Percentiles rank a stretch among this genome's conserved stretches.
Conservation (phyloP, 2,329 filamentous ascomycete species). For the Plectosphaerella plurivora region DNA sequence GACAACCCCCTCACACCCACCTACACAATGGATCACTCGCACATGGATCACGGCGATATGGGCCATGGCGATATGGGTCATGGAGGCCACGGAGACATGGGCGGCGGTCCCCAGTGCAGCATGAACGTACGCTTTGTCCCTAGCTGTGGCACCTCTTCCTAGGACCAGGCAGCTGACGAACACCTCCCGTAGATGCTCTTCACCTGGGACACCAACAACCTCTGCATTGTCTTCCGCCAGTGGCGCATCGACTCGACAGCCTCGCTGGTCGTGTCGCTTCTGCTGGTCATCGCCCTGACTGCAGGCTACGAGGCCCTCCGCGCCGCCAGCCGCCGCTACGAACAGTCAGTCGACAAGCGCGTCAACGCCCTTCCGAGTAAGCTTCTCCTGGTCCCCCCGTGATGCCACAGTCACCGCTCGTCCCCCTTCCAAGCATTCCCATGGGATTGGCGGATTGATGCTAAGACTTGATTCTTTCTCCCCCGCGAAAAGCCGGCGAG, state of each 20-base stretch:
- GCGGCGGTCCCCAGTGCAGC: constrained; percentile 67
- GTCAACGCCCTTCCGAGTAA: constrained; percentile 50
- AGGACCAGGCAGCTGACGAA: background rate
- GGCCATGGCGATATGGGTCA: constrained; percentile 39
- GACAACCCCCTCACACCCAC: background rate
- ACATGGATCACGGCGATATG: constrained; percentile 41
- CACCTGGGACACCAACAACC: constrained; percentile 88
- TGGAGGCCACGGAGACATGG: constrained; percentile 52
- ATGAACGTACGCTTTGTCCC: constrained; percentile 71
- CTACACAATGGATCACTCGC: constrained; percentile 36
- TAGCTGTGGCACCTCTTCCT: background rate
- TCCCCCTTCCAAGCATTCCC: constrained; percentile 4
- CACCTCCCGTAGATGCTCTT: constrained; percentile 75
- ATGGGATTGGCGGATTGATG: constrained; percentile 4
- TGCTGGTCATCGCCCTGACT: constrained; percentile 75
- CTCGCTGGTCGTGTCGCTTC: constrained; percentile 75
- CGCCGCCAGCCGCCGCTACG: constrained; percentile 71
- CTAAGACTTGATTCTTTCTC: constrained; percentile 14
- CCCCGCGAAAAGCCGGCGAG: constrained; percentile 7
- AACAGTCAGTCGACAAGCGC: constrained; percentile 48
- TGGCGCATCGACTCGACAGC: constrained; percentile 78
- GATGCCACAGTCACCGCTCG: constrained; percentile 3
- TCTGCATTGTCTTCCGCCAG: constrained; percentile 91
- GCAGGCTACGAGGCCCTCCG: constrained; percentile 93
- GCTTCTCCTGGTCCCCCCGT: constrained; percentile 18